Evolutionary conservation across 2,329 filamentous ascomycete species (phyloP).

Genomic region (Xylaria sp.): DNA sequence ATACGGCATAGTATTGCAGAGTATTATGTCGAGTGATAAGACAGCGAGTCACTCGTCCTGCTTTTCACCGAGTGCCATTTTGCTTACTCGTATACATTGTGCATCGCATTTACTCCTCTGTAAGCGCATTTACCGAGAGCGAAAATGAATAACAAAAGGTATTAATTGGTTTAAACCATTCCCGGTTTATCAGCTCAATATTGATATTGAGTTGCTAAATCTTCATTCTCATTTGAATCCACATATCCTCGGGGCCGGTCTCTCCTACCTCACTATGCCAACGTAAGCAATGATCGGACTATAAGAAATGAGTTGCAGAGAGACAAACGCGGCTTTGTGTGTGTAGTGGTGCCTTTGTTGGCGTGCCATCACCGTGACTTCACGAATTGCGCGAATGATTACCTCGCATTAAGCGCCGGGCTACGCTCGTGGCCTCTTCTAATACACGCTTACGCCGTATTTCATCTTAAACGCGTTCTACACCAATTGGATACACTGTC

Average conservation of each 20-base stretch:
- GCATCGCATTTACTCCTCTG: background rate
- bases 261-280: background rate
- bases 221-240: background rate
- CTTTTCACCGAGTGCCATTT: background rate
- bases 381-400: conserved; percentile 27
- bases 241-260: background rate
- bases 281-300: background rate
- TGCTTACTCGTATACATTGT: background rate
- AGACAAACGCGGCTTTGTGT: background rate
- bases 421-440: conserved; percentile 14
- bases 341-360: conserved; percentile 5
- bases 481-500: background rate
- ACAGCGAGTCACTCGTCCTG: background rate
- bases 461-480: background rate
- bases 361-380: conserved; percentile 5
- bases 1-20: background rate
- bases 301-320: background rate
- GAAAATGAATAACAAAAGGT: background rate
- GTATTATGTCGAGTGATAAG: background rate
- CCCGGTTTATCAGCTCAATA: background rate
- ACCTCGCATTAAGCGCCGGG: conserved; percentile 32
- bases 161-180: background rate
- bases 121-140: background rate
- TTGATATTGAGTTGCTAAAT: background rate
- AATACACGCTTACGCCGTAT: background rate